Evolutionary conservation across 2,329 filamentous ascomycete genomes (phyloP).

Genomic region (Neofusicoccum sp.): DNA sequence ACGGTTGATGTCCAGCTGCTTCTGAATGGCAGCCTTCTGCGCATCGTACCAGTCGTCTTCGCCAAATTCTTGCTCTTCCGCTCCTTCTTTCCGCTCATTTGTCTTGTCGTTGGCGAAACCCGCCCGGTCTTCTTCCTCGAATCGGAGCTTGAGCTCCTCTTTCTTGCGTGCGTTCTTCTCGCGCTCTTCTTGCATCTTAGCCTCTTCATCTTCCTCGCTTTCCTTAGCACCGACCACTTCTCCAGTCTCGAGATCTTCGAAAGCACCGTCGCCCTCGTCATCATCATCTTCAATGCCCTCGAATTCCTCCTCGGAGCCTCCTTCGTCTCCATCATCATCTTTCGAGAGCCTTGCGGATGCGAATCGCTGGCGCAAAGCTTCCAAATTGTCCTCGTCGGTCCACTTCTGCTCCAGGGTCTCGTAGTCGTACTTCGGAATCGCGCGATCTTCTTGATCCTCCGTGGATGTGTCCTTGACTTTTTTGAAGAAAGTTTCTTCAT

Average conservation of each 20-base stretch:
- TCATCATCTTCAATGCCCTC: conserved; percentile 59
- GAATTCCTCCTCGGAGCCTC: conserved; percentile 52
- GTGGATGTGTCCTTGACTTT: conserved; percentile 52
- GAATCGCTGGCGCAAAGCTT: conserved; percentile 72
- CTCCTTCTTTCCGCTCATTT: conserved; percentile 67
- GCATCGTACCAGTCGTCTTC: conserved; percentile 99
- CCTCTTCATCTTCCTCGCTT: conserved; percentile 46
- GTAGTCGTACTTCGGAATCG: conserved; percentile 77
- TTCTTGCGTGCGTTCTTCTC: conserved; percentile 88
- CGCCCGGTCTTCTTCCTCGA: conserved; percentile 97
- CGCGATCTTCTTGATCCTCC: conserved; percentile 65
- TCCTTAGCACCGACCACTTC: conserved; percentile 53
- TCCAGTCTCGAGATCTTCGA: conserved; percentile 81
- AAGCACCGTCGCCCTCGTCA: conserved; percentile 74
- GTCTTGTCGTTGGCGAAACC: conserved; percentile 90
- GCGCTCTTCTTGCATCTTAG: conserved; percentile 78
- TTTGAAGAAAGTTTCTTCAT: conserved; percentile 62
- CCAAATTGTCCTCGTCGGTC: conserved; percentile 75
- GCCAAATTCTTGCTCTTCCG: conserved; percentile 75
- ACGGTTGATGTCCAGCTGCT: conserved; percentile 95
- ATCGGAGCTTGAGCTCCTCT: conserved; percentile 89
- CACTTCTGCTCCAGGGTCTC: conserved; percentile 80
- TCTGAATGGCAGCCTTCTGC: conserved; percentile 91
- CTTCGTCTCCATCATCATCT: conserved; percentile 49
- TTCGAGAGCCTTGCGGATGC: conserved; percentile 61